A percentile compares a stretch with the other conserved stretches of the same genome.
Conservation (phyloP, 2,329 filamentous ascomycete genomes). For the Emergomyces orientalis region DNA sequence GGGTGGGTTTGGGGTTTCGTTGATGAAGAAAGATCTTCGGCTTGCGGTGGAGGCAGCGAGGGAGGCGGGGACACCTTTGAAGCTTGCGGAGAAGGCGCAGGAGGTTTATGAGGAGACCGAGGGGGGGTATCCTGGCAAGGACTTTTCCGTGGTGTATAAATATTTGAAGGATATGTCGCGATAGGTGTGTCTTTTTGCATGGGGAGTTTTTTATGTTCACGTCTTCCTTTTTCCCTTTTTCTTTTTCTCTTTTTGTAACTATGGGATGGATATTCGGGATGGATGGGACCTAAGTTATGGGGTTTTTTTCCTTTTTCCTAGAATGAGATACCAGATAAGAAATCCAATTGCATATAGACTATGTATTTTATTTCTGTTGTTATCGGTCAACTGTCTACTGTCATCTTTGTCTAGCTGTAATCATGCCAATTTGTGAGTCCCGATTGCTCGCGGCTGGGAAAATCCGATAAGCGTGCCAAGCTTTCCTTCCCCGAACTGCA, state of each 20-base stretch:
- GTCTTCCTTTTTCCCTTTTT: background rate
- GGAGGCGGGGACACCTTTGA: conserved; percentile 57
- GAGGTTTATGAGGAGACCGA: conserved; percentile 61
- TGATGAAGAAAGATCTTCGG: conserved; percentile 74
- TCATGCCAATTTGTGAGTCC: background rate
- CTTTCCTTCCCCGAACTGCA: background rate
- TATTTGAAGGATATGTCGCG: conserved; percentile 43
- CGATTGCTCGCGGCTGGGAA: background rate
- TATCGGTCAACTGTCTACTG: background rate
- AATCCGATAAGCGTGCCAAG: background rate
- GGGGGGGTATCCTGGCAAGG: conserved; percentile 55
- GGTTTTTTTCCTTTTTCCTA: background rate
- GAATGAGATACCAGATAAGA: conserved; percentile 6
- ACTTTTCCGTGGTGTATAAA: conserved; percentile 75
- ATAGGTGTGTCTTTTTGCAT: conserved; percentile 3
- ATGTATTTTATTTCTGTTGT: background rate
- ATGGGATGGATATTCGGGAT: background rate
- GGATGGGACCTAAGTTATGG: background rate
- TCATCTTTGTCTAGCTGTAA: background rate
- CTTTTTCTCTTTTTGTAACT: background rate
- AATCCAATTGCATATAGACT: conserved; percentile 4
- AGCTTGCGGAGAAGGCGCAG: conserved; percentile 53
- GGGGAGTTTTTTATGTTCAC: background rate
- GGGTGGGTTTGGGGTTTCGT: conserved; percentile 64
- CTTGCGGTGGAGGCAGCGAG: conserved; percentile 63